A percentile compares a stretch with the other conserved stretches of the same genome.
These are phyloP conservation scores for Chlorella variabilis DNA, from an alignment of 163 green algal species.

Conservation along the genomic window DNA sequence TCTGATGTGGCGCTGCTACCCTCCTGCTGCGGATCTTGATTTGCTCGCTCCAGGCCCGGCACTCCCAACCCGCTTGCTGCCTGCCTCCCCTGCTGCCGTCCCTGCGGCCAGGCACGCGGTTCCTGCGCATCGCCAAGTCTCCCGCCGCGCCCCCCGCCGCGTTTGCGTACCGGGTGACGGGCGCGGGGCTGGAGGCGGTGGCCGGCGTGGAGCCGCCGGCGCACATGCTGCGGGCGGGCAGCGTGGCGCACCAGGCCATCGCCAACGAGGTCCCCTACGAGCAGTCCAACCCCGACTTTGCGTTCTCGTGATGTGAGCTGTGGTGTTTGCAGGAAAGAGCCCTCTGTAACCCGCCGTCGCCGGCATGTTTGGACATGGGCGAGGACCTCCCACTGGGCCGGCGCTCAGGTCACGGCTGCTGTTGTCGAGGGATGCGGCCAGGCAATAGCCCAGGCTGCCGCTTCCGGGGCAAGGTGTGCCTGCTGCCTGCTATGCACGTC, in stretches of 20 bases:
- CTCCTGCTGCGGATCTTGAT: too few relatives aligned
- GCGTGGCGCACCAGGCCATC: conserved; percentile 45
- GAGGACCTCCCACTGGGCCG: too few relatives aligned
- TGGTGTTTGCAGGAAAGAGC: neutral
- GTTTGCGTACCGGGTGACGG: conserved; percentile 51
- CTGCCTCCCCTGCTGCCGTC: too few relatives aligned
- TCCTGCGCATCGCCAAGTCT: conserved; percentile 53
- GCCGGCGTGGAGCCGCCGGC: conserved; percentile 1
- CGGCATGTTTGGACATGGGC: too few relatives aligned
- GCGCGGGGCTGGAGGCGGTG: conserved; percentile 32
- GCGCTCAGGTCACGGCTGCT: too few relatives aligned
- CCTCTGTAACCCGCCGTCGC: neutral
- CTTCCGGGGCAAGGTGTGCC: too few relatives aligned
- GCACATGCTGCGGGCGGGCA: conserved; percentile 28
- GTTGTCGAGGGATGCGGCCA: too few relatives aligned
- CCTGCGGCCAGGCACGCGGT: conserved; percentile 11
- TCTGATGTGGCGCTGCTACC: neutral
- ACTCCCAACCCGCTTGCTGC: too few relatives aligned
- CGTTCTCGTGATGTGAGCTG: neutral
- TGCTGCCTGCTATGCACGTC: too few relatives aligned
- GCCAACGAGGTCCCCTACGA: conserved; percentile 46
- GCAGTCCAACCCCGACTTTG: conserved; percentile 5
- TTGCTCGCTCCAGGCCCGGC: too few relatives aligned
- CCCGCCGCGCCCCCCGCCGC: conserved; percentile 35
- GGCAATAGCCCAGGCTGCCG: too few relatives aligned